These are phyloP conservation scores for Botrytis porri DNA, from an alignment of 2,329 filamentous ascomycete species.

Conservation along the genomic window DNA sequence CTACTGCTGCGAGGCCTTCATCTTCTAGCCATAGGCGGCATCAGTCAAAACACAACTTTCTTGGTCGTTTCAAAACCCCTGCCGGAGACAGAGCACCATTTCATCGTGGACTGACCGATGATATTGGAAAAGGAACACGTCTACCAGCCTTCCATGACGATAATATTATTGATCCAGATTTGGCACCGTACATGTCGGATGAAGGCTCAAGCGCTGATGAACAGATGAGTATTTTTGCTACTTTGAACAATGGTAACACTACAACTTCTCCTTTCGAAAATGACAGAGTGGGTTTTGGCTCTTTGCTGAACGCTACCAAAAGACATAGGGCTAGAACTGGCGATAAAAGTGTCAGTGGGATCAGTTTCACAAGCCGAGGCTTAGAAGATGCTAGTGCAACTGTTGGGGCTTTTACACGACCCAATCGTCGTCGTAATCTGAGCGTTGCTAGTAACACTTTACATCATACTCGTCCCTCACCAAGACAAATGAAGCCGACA, in stretches of 20 bases:
- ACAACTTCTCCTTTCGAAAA: slow-evolving; percentile 66
- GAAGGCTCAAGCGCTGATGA: slow-evolving; percentile 90
- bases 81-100: slow-evolving; percentile 86
- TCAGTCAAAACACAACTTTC: slow-evolving; percentile 81
- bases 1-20: slow-evolving; percentile 63
- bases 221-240: slow-evolving; percentile 80
- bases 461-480: slow-evolving; percentile 67
- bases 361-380: slow-evolving; percentile 65
- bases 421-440: slow-evolving; percentile 72
- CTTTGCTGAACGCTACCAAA: slow-evolving; percentile 68
- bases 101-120: slow-evolving; percentile 69
- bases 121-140: slow-evolving; percentile 60
- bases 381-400: slow-evolving; percentile 60
- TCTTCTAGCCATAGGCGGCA: slow-evolving; percentile 84
- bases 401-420: slow-evolving; percentile 58
- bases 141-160: slow-evolving; percentile 96
- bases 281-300: slow-evolving; percentile 68
- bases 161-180: slow-evolving; percentile 95
- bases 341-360: slow-evolving; percentile 71
- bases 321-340: slow-evolving; percentile 70
- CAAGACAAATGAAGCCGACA: slow-evolving; percentile 48
- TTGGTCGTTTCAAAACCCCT: slow-evolving; percentile 69
- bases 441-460: slow-evolving; percentile 74
- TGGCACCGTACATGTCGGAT: slow-evolving; percentile 94
- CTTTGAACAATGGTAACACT: slow-evolving; percentile 63